These are phyloP conservation scores for Chamaenerion angustifolium DNA, from an alignment of 345 rosid genomes.

Conservation along the genomic window DNA sequence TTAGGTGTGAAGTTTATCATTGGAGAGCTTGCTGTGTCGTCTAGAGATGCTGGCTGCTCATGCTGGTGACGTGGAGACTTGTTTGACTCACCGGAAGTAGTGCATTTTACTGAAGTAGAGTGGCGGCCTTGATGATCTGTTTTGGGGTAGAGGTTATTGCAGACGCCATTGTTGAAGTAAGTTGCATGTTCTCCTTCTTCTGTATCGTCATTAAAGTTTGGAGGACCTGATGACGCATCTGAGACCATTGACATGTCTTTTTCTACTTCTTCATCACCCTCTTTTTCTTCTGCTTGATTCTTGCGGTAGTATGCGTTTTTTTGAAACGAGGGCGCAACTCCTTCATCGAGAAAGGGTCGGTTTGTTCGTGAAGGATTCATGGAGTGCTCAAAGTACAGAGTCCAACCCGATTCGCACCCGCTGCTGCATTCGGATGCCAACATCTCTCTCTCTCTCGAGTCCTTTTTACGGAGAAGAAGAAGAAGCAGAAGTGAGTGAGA, in stretches of 20 bases:
- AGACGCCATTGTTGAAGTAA: no score
- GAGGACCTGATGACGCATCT: constrained; percentile 98
- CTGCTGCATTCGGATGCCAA: constrained; percentile 50
- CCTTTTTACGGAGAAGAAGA: no score
- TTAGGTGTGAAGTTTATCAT: no score
- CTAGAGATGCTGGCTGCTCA: no score
- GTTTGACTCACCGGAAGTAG: no score
- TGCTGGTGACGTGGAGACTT: no score
- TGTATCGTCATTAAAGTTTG: constrained; percentile 36
- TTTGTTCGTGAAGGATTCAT: constrained; percentile 17
- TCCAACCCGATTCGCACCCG: constrained; percentile 99
- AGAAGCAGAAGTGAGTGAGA: no score
- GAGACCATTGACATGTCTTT: constrained; percentile 91
- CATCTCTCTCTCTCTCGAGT: constrained; percentile 25
- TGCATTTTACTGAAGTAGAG: no score
- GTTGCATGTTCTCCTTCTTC: neutral
- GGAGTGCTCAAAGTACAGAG: constrained; percentile 77
- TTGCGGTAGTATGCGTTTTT: neutral
- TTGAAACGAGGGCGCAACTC: constrained; percentile 2
- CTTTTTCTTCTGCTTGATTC: constrained; percentile 10
- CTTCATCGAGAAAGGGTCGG: constrained; percentile 9
- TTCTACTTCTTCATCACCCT: constrained; percentile 33
- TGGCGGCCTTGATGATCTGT: no score
- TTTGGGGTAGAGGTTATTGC: no score
- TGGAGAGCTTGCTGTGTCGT: no score